Conservation (phyloP, 805 yeast genomes). For the Candida ulmi region DNA sequence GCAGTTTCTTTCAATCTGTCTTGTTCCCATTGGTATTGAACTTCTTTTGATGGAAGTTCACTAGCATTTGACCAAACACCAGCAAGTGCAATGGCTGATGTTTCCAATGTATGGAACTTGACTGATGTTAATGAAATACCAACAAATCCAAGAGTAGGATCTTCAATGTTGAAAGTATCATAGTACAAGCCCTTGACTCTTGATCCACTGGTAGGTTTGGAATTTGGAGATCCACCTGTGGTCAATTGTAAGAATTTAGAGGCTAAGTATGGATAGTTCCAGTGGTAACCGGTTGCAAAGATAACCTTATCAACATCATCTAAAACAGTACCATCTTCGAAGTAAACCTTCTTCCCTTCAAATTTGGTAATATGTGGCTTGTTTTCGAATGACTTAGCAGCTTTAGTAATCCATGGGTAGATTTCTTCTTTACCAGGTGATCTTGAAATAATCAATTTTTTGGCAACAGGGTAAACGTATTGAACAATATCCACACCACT, state of each 20-base stretch:
- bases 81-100: slow-evolving; percentile 44
- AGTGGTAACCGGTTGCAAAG: slow-evolving; percentile 39
- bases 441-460: slow-evolving; percentile 55
- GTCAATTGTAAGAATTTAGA: slow-evolving; percentile 14
- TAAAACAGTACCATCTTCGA: slow-evolving; percentile 29
- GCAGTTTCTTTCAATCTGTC: slow-evolving; percentile 21
- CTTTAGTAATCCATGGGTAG: slow-evolving; percentile 33
- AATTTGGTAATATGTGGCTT: slow-evolving; percentile 21
- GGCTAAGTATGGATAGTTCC: slow-evolving; percentile 31
- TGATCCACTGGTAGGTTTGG: slow-evolving; percentile 16
- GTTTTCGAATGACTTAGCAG: slow-evolving; percentile 31
- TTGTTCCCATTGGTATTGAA: slow-evolving; percentile 31
- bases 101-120: slow-evolving; percentile 45
- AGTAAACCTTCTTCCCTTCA: slow-evolving; percentile 23
- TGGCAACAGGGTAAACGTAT: slow-evolving; percentile 30
- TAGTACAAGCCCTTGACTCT: slow-evolving; percentile 36
- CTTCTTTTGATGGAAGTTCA: slow-evolving; percentile 34
- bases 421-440: slow-evolving; percentile 61
- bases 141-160: slow-evolving; percentile 38
- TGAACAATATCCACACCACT: slow-evolving; percentile 38
- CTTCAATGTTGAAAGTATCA: slow-evolving; percentile 38
- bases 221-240: slow-evolving; percentile 14
- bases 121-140: slow-evolving; percentile 35
- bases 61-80: slow-evolving; percentile 45
- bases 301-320: slow-evolving; percentile 31